Conservation (phyloP, 345 rosid genomes). For the Trapa incisa region DNA sequence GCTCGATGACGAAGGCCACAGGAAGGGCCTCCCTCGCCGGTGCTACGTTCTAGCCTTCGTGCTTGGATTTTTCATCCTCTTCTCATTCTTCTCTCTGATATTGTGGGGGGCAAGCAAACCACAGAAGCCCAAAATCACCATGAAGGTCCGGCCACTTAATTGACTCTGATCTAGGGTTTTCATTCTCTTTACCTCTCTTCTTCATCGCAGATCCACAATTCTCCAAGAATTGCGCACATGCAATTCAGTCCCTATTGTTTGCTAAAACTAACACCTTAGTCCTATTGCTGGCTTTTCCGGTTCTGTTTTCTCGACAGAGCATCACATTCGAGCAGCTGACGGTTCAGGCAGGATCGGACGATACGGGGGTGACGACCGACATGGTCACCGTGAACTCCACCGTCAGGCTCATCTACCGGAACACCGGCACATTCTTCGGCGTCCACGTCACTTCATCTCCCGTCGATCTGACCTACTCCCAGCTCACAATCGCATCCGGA, state of each 20-base stretch:
- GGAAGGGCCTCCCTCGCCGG: constrained; percentile 59
- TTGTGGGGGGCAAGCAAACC: constrained; percentile 84
- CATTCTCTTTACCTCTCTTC: not conserved
- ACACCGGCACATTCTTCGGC: constrained; percentile 91
- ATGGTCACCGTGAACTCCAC: constrained; percentile 83
- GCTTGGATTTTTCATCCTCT: constrained; percentile 69
- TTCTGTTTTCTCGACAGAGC: constrained; percentile 30
- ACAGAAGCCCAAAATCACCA: constrained; percentile 74
- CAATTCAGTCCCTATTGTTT: no score
- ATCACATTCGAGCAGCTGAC: constrained; percentile 59
- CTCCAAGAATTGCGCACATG: not conserved
- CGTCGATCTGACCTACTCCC: constrained; percentile 50
- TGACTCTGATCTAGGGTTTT: not conserved
- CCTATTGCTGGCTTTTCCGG: not conserved
- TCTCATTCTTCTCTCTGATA: constrained; percentile 68
- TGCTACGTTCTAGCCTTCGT: constrained; percentile 71
- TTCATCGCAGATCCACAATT: not conserved
- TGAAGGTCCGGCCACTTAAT: constrained; percentile 36
- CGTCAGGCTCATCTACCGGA: constrained; percentile 54
- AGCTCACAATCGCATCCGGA: constrained; percentile 68
- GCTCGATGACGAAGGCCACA: constrained; percentile 68
- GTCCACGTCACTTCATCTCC: constrained; percentile 77
- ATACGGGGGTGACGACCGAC: constrained; percentile 74
- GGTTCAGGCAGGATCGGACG: constrained; percentile 91
- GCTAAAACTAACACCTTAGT: no score